Evolutionary conservation across 805 yeast genomes (phyloP).

Genomic region (Kluyveromyces wickerhamii): DNA sequence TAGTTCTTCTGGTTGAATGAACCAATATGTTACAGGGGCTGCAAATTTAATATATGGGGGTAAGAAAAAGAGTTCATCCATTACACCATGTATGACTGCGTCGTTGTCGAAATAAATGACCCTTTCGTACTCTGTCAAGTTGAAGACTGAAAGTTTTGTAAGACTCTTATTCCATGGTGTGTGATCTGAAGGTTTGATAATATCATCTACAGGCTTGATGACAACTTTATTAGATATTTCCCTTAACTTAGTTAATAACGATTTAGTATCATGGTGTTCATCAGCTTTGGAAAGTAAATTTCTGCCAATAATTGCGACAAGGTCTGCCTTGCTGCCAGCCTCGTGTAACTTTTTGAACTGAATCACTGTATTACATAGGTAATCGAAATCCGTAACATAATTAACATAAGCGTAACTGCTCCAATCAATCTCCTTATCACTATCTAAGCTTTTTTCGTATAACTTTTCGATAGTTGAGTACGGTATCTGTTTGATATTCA

Average conservation of each 20-base stretch:
- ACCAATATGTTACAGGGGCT: conserved; percentile 34
- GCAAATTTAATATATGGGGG: conserved; percentile 36
- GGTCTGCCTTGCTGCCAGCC: conserved; percentile 33
- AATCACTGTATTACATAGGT: conserved; percentile 42
- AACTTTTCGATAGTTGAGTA: conserved; percentile 8
- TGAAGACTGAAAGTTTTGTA: conserved; percentile 44
- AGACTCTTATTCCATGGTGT: conserved; percentile 42
- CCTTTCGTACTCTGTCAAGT: conserved; percentile 37
- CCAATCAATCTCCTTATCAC: conserved; percentile 28
- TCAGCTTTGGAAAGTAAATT: conserved; percentile 13
- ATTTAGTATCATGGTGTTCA: conserved; percentile 1
- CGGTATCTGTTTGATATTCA: conserved; percentile 16
- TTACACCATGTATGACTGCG: conserved; percentile 29
- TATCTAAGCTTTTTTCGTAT: conserved; percentile 1
- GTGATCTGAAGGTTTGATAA: conserved; percentile 19
- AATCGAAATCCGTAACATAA: conserved; percentile 45
- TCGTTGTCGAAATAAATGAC: conserved; percentile 49
- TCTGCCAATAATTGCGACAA: conserved; percentile 35
- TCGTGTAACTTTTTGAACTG: conserved; percentile 34
- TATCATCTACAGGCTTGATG: conserved; percentile 19
- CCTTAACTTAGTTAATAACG: conserved; percentile 15
- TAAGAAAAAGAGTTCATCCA: conserved; percentile 41
- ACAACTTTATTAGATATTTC: conserved; percentile 17
- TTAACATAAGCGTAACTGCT: conserved; percentile 43
- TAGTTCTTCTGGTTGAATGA: conserved; percentile 16